Conservation (phyloP, 306 rosid species). For the Corylus heterophylla region DNA sequence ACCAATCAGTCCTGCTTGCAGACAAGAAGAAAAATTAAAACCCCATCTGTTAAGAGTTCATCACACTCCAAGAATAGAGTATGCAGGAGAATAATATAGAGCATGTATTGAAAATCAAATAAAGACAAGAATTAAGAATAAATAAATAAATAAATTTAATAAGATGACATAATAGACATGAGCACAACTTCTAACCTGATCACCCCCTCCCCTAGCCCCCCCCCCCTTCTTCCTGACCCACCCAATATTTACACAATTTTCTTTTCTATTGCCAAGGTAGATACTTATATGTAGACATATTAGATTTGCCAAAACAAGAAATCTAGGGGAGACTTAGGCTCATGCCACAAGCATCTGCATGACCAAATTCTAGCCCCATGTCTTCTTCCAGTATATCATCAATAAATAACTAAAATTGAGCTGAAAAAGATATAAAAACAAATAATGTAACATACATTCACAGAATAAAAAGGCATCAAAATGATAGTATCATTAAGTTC, state of each 20-base stretch:
- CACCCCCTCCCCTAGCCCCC: not conserved
- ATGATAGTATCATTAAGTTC: not conserved
- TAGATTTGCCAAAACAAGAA: not conserved
- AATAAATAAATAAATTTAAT: not conserved
- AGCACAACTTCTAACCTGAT: not conserved
- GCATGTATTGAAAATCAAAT: not conserved
- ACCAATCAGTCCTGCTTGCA: not conserved
- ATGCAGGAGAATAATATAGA: not conserved
- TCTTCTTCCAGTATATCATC: not conserved
- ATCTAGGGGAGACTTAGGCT: not conserved
- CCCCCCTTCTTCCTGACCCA: too few relatives aligned
- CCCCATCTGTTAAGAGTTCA: not conserved
- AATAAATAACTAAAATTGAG: not conserved
- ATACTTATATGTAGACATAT: not conserved
- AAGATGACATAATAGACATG: not conserved
- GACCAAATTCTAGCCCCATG: not conserved
- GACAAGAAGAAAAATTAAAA: not conserved
- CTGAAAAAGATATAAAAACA: too few relatives aligned
- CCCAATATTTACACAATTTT: not conserved
- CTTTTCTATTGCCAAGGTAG: not conserved
- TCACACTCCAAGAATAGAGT: not conserved
- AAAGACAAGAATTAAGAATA: not conserved
- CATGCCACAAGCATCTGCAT: not conserved
- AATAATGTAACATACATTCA: too few relatives aligned
- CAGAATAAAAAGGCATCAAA: too few relatives aligned